Conservation (phyloP, 805 yeast genomes). For the Schwanniomyces vanrijiae region DNA sequence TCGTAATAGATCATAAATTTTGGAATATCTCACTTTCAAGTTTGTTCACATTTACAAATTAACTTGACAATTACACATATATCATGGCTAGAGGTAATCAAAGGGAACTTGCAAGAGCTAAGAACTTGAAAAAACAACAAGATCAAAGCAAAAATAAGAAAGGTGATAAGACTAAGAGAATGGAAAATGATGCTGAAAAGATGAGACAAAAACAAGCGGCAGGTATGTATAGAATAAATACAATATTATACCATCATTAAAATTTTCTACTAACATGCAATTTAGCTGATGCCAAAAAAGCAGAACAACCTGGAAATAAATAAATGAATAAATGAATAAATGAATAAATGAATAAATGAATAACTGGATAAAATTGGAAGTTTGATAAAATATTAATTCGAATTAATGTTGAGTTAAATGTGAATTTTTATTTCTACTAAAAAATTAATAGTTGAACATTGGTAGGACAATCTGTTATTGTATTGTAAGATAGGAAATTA, state of each 20-base stretch:
- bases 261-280: constrained; percentile 13
- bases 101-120: constrained; percentile 89
- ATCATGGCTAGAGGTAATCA: constrained; percentile 95
- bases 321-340: background rate
- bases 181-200: constrained; percentile 87
- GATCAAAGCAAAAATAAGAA: constrained; percentile 55
- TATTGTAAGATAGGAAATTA: background rate
- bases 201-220: constrained; percentile 86
- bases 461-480: background rate
- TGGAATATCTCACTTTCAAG: no score
- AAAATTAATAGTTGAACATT: background rate
- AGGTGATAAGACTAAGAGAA: constrained; percentile 84
- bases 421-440: no score
- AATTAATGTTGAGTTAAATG: background rate
- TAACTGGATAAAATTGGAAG: background rate
- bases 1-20: background rate
- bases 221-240: constrained; percentile 47
- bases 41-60: background rate
- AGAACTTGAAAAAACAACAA: constrained; percentile 78
- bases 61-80: background rate
- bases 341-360: background rate
- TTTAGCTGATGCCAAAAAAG: constrained; percentile 51
- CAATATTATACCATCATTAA: background rate
- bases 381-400: background rate
- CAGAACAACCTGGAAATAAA: constrained; percentile 17